phyloP scores from a whole-genome alignment of 768 basidiomycete genomes.

The Boletus rubescentipes region DNA sequence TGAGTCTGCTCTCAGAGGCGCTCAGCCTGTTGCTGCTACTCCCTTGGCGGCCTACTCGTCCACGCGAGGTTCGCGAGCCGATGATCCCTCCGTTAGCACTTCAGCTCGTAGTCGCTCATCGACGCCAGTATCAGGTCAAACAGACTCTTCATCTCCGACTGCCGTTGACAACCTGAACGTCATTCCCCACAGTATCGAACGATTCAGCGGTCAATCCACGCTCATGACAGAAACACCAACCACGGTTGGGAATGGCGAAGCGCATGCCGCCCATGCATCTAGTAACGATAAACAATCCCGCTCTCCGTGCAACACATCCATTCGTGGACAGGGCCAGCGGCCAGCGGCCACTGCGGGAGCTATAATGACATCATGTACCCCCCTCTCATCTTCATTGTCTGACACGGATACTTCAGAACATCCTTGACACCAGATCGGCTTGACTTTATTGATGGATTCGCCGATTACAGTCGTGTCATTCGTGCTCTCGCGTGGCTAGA shows the following conservation, averaged over 20 bases:
- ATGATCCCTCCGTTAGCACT: slow-evolving; percentile 10
- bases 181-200: slow-evolving; percentile 29
- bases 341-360: slow-evolving; percentile 11
- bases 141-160: slow-evolving; percentile 30
- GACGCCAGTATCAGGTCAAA: slow-evolving; percentile 38
- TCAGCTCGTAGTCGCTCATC: slow-evolving; percentile 25
- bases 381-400: slow-evolving; percentile 29
- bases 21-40: slow-evolving; percentile 5
- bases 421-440: slow-evolving; percentile 40
- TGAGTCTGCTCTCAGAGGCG: slow-evolving; percentile 2
- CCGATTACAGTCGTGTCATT: slow-evolving; percentile 11
- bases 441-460: slow-evolving; percentile 40
- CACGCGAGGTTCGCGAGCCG: slow-evolving; percentile 11
- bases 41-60: neutral
- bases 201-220: slow-evolving; percentile 16
- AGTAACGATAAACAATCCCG: slow-evolving; percentile 14
- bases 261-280: slow-evolving; percentile 6
- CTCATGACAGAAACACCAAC: slow-evolving; percentile 14
- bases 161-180: slow-evolving; percentile 28
- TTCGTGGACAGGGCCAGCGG: slow-evolving; percentile 6
- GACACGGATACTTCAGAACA: slow-evolving; percentile 23
- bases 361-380: slow-evolving; percentile 19
- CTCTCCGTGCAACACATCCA: neutral
- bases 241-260: slow-evolving; percentile 11
- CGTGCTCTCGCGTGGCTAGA: slow-evolving; percentile 7